Base-by-base conservation (phyloP, 176 grass and related monocot species). In the Phoenix roebelenii region DNA sequence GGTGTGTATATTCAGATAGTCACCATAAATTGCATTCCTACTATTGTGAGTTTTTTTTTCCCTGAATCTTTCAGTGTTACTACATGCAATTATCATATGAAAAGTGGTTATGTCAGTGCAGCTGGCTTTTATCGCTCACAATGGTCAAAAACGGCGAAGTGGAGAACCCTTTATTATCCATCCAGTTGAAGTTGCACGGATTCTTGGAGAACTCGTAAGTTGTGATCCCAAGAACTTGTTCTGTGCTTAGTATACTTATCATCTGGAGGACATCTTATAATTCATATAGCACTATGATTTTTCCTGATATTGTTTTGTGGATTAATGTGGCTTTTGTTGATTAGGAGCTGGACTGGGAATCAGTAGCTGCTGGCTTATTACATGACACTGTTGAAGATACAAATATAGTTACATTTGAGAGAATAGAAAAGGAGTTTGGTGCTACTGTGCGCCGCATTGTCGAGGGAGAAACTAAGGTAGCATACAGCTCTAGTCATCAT, bases 341-440 rank as follows among this genome's bases (percentile, higher is more conserved):
- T 73, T 70, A 97, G 93, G 93, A 97, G 70, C 84, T 97, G 79
- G 93, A 97, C 73, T 97, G 93, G 87, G 84, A 97, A 77, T 97
- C 93, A 19, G 80, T 97, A 51, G 93, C 87, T 67, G 87, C 93
- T 73, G 93, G 93, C 73, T 85, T 97, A 78, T 83, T 97, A 68
- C 93, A 97, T 71, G 93, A 97, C 60, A 97, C 93, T 59, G 93
- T 97, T 77, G 93, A 97, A 83, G 93, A 97, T 79, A 97, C 93
- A 60, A 85, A 88, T 61, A 23, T 76, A 61, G 81, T 97, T 79
- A 97, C 93, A 68, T 97, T 97, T 64, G 93, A 88, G 70, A 84
- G 81, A 82, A 97, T 97, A 66, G 87, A 97, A 79, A 78, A 76
- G 72, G 84, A 97, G 62, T 97, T 97, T 63, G 93, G 93, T 25